Evolutionary conservation across 139 green algal species (phyloP).

Genomic region (Medakamo hakoo): DNA sequence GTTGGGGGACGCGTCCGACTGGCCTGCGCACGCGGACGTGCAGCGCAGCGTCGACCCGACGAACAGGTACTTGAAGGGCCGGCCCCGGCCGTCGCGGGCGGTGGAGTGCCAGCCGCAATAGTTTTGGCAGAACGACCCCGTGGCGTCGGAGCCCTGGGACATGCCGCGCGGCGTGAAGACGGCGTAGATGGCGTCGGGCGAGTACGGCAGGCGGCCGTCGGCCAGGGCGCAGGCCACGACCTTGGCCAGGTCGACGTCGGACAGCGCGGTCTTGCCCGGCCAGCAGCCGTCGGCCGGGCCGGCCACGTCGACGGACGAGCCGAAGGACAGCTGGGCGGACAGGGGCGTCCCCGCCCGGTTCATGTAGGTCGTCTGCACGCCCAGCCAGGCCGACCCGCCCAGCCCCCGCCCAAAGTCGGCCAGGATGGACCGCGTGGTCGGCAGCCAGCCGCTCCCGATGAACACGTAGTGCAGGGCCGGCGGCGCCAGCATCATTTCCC

Average conservation of each 20-base stretch:
- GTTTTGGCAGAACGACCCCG: not conserved
- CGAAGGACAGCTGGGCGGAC: not conserved
- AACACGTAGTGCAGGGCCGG: not conserved
- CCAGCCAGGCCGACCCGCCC: not conserved
- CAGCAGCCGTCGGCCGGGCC: not conserved
- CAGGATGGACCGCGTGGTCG: not conserved
- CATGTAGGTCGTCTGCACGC: not conserved
- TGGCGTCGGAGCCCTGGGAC: not conserved
- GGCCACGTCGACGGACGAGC: not conserved
- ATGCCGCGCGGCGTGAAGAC: not conserved
- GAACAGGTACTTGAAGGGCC: not conserved
- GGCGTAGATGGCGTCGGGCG: not conserved
- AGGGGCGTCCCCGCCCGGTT: not conserved
- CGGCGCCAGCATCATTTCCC: not conserved
- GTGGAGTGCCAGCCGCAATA: not conserved
- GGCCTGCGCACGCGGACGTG: not conserved
- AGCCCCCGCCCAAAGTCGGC: not conserved
- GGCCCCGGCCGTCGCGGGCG: not conserved
- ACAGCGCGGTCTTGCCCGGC: not conserved
- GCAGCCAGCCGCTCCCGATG: not conserved
- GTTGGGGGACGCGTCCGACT: constrained; percentile 1
- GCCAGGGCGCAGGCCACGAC: not conserved
- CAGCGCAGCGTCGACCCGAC: not conserved
- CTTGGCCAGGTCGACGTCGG: not conserved
- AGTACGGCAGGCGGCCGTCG: not conserved